A percentile compares a stretch with the other conserved stretches of the same genome.
Evolutionary conservation across 176 grass and related monocot genomes (phyloP).

Genomic region (Bromus sterilis): DNA sequence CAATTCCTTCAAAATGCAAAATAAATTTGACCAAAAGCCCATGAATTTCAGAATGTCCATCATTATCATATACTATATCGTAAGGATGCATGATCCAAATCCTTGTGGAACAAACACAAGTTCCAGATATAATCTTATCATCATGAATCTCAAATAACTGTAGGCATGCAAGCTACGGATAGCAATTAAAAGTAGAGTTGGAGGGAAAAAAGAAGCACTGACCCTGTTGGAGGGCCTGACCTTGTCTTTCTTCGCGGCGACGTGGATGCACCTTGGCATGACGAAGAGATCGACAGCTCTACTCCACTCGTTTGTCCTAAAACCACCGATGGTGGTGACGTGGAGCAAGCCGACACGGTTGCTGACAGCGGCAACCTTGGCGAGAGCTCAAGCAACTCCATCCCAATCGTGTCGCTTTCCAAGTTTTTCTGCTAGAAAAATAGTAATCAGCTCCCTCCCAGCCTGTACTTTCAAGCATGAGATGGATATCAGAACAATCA

Average conservation of each 20-base stretch:
- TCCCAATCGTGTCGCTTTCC: neutral
- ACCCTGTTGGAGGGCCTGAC: neutral
- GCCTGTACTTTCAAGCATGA: neutral
- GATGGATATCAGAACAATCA: neutral
- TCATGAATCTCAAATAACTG: too few relatives aligned
- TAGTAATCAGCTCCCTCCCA: neutral
- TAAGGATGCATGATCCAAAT: too few relatives aligned
- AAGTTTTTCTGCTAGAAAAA: neutral
- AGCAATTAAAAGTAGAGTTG: neutral
- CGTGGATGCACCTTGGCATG: neutral
- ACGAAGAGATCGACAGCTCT: neutral
- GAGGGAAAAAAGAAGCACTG: too few relatives aligned
- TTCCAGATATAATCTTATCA: too few relatives aligned
- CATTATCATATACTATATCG: neutral
- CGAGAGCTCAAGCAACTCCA: neutral
- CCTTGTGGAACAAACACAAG: too few relatives aligned
- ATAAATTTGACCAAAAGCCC: too few relatives aligned
- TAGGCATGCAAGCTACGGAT: neutral
- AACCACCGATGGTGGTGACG: neutral
- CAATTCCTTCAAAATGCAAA: too few relatives aligned
- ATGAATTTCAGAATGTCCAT: neutral
- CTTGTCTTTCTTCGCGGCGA: neutral
- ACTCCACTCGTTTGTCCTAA: neutral
- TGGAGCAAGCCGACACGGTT: neutral
- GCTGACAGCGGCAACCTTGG: neutral